Evolutionary conservation across 2,329 filamentous ascomycete species (phyloP), one percentile per base, ranked within the genome.

Genomic region (Trichoderma sp.): DNA sequence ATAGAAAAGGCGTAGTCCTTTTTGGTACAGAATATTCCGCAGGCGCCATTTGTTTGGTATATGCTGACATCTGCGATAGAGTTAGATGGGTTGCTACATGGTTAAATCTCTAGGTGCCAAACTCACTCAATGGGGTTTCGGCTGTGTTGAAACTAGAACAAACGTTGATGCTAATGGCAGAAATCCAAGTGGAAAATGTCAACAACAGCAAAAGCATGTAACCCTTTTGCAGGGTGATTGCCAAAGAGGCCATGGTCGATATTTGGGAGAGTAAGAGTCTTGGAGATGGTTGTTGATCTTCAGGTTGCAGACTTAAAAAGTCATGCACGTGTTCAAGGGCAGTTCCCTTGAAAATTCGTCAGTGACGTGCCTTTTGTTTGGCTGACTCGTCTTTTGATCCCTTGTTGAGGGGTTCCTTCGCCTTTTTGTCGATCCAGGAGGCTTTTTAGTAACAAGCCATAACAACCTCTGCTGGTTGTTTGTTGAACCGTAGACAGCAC

Each of bases 11-110:
- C 93, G 78, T 87, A 93, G 18, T 86, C 79, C 65, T 24, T 81
- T 80, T 33, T 41, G 38, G 31, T 79, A 83, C 94, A 96, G 66
- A 87, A 87, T 66, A 89, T 85, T 67, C 86, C 84, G 81, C 94
- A 96, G 14, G 91, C 87, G 35, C 93, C 93, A 79, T 94, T 91
- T 24, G 93, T 93, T 82, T 95, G 92, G 77, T 84, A 92, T 78
- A 87, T 88, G 77, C 87, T 89, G 38, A 82, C 80, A 77, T 90
- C 90, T 92, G 76, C 50, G 12, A 29, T 33, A 72, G 16, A n/a
- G 68, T 77, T 71, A 76, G 71, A 53, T 29, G 29, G 16, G 11
- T 24, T 6, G 14, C 12, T 9, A 31, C 56, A 67, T 62, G 8
- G 7, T 29, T 6, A n/a, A 7, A 60, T 50, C 24, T 14, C 7